Percentiles rank a stretch among this genome's conserved stretches.
phyloP scores from a whole-genome alignment of 192 early-diverging fungal species.

The Rhizoclosmatium globosum region DNA sequence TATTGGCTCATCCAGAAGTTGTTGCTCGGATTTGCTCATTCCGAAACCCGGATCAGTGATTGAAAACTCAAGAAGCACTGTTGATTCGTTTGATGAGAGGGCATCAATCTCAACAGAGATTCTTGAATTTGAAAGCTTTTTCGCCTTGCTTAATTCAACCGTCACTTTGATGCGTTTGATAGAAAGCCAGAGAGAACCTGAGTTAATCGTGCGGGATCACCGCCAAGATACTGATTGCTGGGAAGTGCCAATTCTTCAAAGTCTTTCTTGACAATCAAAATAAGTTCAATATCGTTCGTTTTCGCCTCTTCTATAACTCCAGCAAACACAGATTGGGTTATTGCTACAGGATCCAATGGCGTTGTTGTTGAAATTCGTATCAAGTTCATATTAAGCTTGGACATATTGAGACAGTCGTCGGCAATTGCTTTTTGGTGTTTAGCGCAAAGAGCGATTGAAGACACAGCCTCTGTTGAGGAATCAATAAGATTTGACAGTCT shows the following conservation, averaged over 20 bases:
- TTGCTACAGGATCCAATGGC: constrained; percentile 34
- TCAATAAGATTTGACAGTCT: background rate
- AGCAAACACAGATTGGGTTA: constrained; percentile 25
- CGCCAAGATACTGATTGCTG: constrained; percentile 49
- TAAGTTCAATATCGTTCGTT: constrained; percentile 41
- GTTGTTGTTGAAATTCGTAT: constrained; percentile 28
- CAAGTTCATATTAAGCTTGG: constrained; percentile 45
- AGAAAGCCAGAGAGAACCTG: constrained; percentile 60
- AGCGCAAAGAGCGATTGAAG: constrained; percentile 43
- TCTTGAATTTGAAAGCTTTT: background rate
- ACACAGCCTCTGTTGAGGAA: constrained; percentile 22
- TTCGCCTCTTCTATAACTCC: constrained; percentile 40
- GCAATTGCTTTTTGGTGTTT: constrained; percentile 52
- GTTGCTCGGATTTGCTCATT: constrained; percentile 39
- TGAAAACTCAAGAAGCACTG: background rate
- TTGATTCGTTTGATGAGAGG: background rate
- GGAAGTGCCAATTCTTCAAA: constrained; percentile 39
- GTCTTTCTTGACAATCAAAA: constrained; percentile 47
- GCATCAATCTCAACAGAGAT: background rate
- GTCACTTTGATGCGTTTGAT: constrained; percentile 66
- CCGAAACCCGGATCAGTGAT: constrained; percentile 43
- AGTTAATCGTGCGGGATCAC: constrained; percentile 57
- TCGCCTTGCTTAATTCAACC: constrained; percentile 34
- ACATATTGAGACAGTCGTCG: constrained; percentile 48
- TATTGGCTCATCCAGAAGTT: constrained; percentile 23